A percentile compares a stretch with the other conserved stretches of the same genome.
Evolutionary conservation across 768 basidiomycete species (phyloP).

Genomic region (Lepiota venenata): DNA sequence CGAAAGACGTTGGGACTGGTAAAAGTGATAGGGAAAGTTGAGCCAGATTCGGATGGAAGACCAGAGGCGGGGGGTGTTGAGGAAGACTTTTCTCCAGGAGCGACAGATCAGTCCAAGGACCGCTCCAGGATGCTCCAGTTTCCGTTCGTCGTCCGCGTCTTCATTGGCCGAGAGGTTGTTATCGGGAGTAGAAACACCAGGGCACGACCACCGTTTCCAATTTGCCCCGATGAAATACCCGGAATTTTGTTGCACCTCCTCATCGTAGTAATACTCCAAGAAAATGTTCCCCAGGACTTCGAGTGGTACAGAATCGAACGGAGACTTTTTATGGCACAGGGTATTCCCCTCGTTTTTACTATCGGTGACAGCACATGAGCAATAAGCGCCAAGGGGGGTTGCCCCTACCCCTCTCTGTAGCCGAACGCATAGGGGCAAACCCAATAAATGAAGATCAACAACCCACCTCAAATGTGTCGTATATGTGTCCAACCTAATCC

Average conservation of each 20-base stretch:
- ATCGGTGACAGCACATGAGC: background rate
- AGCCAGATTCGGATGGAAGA: constrained; percentile 11
- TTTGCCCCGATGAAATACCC: constrained; percentile 12
- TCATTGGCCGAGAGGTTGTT: background rate
- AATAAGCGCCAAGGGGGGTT: background rate
- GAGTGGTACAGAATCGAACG: constrained; percentile 5
- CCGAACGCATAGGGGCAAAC: background rate
- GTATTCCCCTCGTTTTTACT: background rate
- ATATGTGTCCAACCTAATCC: background rate
- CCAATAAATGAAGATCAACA: background rate
- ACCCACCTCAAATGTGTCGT: background rate
- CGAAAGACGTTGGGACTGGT: background rate
- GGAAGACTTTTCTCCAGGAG: constrained; percentile 9
- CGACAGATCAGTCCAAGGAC: constrained; percentile 8
- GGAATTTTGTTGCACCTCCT: constrained; percentile 10
- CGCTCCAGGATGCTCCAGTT: constrained; percentile 8
- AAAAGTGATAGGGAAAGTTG: constrained; percentile 9
- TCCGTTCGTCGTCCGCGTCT: constrained; percentile 1
- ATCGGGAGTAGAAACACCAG: background rate
- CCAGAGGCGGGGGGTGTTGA: constrained; percentile 8
- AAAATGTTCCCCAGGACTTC: constrained; percentile 11
- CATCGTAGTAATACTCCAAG: constrained; percentile 12
- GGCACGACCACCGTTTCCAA: constrained; percentile 7
- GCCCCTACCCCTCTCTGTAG: background rate
- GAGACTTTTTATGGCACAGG: background rate